A percentile compares a stretch with the other conserved stretches of the same genome.
Evolutionary conservation across 371 early-diverging fungal genomes (phyloP).

Genomic region (Furculomyces boomerangus): DNA sequence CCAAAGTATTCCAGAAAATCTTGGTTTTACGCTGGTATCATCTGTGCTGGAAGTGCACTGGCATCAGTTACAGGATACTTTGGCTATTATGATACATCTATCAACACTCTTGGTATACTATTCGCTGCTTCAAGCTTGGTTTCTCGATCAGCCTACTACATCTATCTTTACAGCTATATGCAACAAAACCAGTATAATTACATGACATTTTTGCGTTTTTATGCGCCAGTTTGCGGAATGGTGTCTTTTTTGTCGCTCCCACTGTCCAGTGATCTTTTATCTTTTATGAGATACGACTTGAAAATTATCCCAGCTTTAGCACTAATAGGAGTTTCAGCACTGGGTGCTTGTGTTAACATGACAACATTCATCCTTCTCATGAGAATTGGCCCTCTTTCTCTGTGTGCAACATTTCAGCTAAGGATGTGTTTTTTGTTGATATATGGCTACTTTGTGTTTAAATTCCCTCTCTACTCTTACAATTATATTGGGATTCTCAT

Average conservation of each 20-base stretch:
- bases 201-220: not conserved
- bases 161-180: not conserved
- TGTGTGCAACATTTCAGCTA: not conserved
- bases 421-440: not conserved
- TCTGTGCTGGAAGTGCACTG: not conserved
- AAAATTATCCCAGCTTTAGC: not conserved
- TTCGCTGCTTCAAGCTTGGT: not conserved
- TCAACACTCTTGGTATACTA: not conserved
- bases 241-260: not conserved
- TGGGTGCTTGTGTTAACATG: not conserved
- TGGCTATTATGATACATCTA: not conserved
- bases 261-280: not conserved
- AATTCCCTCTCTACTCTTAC: not conserved
- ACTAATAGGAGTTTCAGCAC: not conserved
- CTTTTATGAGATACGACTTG: not conserved
- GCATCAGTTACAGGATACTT: not conserved
- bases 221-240: not conserved
- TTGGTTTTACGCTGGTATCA: not conserved
- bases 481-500: not conserved
- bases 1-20: not conserved
- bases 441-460: not conserved
- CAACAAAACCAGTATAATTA: not conserved
- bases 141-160: not conserved
- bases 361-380: not conserved
- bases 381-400: not conserved